A percentile compares a stretch with the other conserved stretches of the same genome.
phyloP scores from a whole-genome alignment of 2,329 filamentous ascomycete species.

The Clarireedia paspali region DNA sequence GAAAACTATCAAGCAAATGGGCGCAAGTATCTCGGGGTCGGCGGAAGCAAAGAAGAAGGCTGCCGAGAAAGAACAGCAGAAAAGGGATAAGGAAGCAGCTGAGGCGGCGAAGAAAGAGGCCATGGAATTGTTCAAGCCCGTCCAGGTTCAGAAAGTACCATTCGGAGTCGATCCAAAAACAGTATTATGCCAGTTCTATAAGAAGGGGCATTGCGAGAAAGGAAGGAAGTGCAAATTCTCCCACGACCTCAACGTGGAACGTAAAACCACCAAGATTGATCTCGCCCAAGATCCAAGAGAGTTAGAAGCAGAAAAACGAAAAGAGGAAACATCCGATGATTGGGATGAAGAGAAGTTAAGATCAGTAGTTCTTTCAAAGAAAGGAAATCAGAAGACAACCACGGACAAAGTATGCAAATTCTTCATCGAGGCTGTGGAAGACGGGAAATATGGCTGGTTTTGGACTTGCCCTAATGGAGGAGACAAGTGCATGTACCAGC shows the following conservation, averaged over 20 bases:
- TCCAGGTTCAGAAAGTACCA: constrained; percentile 94
- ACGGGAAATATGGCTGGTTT: constrained; percentile 99
- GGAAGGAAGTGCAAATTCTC: constrained; percentile 97
- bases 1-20: constrained; percentile 81
- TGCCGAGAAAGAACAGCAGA: constrained; percentile 59
- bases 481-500: constrained; percentile 97
- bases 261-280: constrained; percentile 87
- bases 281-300: constrained; percentile 80
- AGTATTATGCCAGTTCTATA: constrained; percentile 91
- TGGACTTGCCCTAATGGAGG: constrained; percentile 96
- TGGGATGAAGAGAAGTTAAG: constrained; percentile 97
- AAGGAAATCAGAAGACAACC: constrained; percentile 89
- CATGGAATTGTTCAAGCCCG: constrained; percentile 76
- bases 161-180: constrained; percentile 99
- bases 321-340: constrained; percentile 85
- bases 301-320: constrained; percentile 68
- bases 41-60: constrained; percentile 79
- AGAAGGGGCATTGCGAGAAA: constrained; percentile 96
- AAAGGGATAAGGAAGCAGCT: constrained; percentile 85
- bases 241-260: constrained; percentile 81
- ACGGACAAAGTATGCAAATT: constrained; percentile 99
- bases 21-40: constrained; percentile 67
- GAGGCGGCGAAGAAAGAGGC: constrained; percentile 77
- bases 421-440: constrained; percentile 95
- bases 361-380: constrained; percentile 87